Evolutionary conservation across 2,329 filamentous ascomycete species (phyloP), one percentile per base, ranked within the genome.

Genomic region (Phyllachora maydis): DNA sequence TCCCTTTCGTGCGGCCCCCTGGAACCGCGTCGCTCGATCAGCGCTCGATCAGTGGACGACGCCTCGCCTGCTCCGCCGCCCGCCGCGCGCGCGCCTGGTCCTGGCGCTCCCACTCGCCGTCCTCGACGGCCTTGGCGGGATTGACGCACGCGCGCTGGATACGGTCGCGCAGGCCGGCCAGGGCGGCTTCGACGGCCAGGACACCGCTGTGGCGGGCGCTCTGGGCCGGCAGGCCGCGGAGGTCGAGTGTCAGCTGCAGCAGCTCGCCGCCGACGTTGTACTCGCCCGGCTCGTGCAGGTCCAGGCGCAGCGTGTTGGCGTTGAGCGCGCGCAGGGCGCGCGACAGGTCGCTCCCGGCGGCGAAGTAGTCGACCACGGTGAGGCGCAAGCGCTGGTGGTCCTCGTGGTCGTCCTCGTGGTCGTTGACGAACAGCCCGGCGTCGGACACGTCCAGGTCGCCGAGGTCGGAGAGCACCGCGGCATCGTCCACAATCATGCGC

Each of bases 41-140:
- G n/a, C n/a, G n/a, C n/a, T n/a, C n/a, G n/a, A n/a, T n/a, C n/a
- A n/a, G n/a, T n/a, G n/a, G n/a, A n/a, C n/a, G n/a, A n/a, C n/a
- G n/a, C n/a, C n/a, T n/a, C n/a, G n/a, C n/a, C n/a, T n/a, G n/a
- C n/a, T n/a, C n/a, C n/a, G n/a, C n/a, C n/a, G n/a, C n/a, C n/a
- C n/a, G n/a, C n/a, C 24, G 21, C 3, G 13, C 8, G 22, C 32
- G 30, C 3, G 36, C 36, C 2, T 12, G 24, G 2, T 6, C 20
- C 11, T 36, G 26, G 4, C 35, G 31, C 23, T 33, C 28, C 41
- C 37, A 43, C 4, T 37, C 19, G 1, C 27, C 17, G 11, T 29
- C 14, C 2, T 6, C 6, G n/a, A 41, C 16, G 8, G 35, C 37
- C 18, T 26, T 6, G 6, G 33, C 26, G 2, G 38, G 33, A 3